Base-by-base conservation (phyloP, 2,329 filamentous ascomycete species). In the Peltaster fructicola region DNA sequence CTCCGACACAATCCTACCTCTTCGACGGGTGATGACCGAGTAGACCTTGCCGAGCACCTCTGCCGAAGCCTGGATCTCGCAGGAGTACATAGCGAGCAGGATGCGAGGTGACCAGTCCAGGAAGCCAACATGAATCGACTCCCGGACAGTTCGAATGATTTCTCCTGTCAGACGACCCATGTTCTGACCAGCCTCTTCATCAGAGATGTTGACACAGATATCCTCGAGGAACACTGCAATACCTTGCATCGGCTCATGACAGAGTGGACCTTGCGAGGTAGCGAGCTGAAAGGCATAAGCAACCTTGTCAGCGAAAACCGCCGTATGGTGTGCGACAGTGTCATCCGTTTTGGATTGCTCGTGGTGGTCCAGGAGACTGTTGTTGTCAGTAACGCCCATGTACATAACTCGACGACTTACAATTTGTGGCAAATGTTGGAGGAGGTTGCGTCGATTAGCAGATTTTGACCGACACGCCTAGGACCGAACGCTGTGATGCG, bases 21-120 rank as follows among this genome's bases (percentile, higher is more conserved):
- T 74, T 4, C 88, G 78, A 1, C 85, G 75, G 15, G 85, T 93
- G n/a, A 98, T 72, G n/a, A 95, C 85, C 38, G 79, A 80, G 60
- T 98, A 98, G 16, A 95, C 88, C 15, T 81, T 74, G 12, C 88
- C 88, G 4, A 98, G 70, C 20, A 95, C 88, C 52, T 95, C 88
- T 41, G 84, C 72, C 12, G 79, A 84, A 15, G 85, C 82, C 63
- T 95, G 88, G 43, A 98, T 95, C 49, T 95, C 88, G 49, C 85
- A 92, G 27, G 71, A 81, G 58, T 98, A 98, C 81, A 95, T 95
- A 25, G 88, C 88, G 21, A 98, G 69, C 56, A 95, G 70, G 38
- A 98, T 68, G n/a, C 88, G 73, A 0, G 88, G 79, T 18, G 76
- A 85, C 88, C 88, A 98, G 59, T 95, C 88, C 10, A 93, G 60